These are phyloP conservation scores for Thalassiosira mediterranea DNA, from an alignment of 352 stramenopile genomes.

Conservation along the genomic window DNA sequence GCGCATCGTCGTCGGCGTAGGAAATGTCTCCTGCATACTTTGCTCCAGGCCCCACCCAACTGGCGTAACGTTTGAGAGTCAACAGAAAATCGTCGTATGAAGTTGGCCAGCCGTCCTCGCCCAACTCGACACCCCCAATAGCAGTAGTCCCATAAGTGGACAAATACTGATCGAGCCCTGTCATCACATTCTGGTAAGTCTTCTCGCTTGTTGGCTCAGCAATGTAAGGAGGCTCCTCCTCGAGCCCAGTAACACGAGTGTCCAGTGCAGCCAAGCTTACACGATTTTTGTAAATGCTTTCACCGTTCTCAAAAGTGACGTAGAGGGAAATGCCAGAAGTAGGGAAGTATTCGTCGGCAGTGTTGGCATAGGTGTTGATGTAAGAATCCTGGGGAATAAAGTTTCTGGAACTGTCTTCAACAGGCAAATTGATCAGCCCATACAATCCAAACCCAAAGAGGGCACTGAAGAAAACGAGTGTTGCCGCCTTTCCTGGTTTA, in stretches of 20 bases:
- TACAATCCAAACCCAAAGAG: slow-evolving; percentile 61
- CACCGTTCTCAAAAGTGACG: slow-evolving; percentile 56
- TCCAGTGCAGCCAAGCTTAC: slow-evolving; percentile 48
- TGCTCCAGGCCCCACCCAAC: slow-evolving; percentile 31
- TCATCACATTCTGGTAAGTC: slow-evolving; percentile 68
- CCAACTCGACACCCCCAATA: slow-evolving; percentile 43
- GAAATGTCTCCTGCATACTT: slow-evolving; percentile 51
- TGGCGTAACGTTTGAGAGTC: slow-evolving; percentile 33
- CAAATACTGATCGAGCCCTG: slow-evolving; percentile 51
- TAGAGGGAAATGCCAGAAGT: slow-evolving; percentile 46
- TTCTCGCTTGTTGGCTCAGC: slow-evolving; percentile 55
- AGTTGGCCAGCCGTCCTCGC: slow-evolving; percentile 59
- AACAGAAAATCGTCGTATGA: slow-evolving; percentile 58
- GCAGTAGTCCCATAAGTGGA: slow-evolving; percentile 11
- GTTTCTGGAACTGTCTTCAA: slow-evolving; percentile 67
- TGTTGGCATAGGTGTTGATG: slow-evolving; percentile 52
- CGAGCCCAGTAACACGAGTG: slow-evolving; percentile 39
- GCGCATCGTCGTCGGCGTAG: slow-evolving; percentile 37
- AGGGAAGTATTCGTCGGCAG: slow-evolving; percentile 60
- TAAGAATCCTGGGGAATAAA: slow-evolving; percentile 86
- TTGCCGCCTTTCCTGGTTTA: slow-evolving; percentile 45
- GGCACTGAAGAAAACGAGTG: slow-evolving; percentile 49
- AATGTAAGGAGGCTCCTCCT: slow-evolving; percentile 57
- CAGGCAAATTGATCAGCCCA: slow-evolving; percentile 57
- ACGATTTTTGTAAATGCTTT: slow-evolving; percentile 58